Evolutionary conservation across 2,329 filamentous ascomycete species (phyloP).

Genomic region (Chaetothyriales sp.): DNA sequence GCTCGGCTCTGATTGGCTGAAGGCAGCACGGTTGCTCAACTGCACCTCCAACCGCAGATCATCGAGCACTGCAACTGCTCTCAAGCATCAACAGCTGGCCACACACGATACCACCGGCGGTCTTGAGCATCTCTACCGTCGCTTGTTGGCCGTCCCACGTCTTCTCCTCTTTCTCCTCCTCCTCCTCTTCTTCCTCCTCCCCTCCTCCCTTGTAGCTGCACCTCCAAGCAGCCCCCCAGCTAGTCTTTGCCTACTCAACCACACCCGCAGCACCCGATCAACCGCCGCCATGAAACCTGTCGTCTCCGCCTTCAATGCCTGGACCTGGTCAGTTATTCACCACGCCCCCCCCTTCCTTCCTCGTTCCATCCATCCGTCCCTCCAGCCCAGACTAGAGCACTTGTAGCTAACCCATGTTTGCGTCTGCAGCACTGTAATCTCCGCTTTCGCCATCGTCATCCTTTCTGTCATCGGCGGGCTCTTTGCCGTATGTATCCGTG

Average conservation of each 20-base stretch:
- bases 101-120: constrained; percentile 5
- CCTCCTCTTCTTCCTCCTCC: not conserved
- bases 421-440: constrained; percentile 52
- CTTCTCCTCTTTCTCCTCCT: no score
- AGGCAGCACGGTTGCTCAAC: not conserved
- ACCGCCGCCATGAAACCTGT: constrained; percentile 71
- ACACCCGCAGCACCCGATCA: not conserved
- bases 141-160: no score
- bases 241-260: not conserved
- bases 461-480: constrained; percentile 54
- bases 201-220: no score
- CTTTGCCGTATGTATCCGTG: constrained; percentile 46
- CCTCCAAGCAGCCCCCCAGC: no score
- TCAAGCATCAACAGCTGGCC: not conserved
- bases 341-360: not conserved
- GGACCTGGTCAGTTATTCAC: constrained; percentile 62
- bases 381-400: not conserved
- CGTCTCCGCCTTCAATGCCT: constrained; percentile 81
- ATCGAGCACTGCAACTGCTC: not conserved
- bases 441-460: constrained; percentile 51
- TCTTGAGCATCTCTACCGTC: not conserved
- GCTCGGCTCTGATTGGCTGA: not conserved
- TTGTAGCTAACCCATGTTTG: constrained; percentile 9
- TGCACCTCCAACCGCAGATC: not conserved
- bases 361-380: not conserved